Evolutionary conservation across 163 green algal genomes (phyloP), one percentile per base, ranked within the genome.

Genomic region (Volvox carteri): DNA sequence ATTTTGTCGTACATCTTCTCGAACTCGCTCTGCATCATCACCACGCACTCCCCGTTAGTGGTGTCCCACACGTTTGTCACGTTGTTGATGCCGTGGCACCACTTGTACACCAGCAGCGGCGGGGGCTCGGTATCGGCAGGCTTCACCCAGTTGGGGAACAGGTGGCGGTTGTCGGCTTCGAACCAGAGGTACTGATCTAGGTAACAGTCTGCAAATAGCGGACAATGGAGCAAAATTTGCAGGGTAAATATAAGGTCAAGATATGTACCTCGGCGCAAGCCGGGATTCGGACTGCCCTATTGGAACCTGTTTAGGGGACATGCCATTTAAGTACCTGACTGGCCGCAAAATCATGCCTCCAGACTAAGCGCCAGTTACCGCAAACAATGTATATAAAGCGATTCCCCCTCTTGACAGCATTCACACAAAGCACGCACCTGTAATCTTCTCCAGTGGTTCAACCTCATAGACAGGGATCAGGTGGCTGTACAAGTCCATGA

Each of bases 101-200:
- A 99, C 95, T 99, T 99, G 97, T 99, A 99, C 48, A 99, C 97
- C 74, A 99, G 95, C 93, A 99, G 96, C 30, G 98, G 98, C 56
- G 98, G 97, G 23, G 98, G 98, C 95, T 99, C 98, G 16, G 92
- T 95, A 94, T 99, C 98, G 48, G 92, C 94, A 23, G 98, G 98
- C 95, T 99, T 99, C 86, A 99, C 94, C 98, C 98, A 99, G 95
- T 98, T 99, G 90, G 98, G 98, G 94, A 99, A 99, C 52, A 99
- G 95, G 86, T 97, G 93, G 37, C 98, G 95, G 95, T 99, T 99
- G 92, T 99, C 97, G 4, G 96, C 95, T 95, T 99, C 98, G 88
- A 99, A 99, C 98, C 98, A 99, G 56, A 99, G 93, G 92, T 99
- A 99, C 93, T 96, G 94, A 92, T 99, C 98, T 56, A 99, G 94